phyloP scores from a whole-genome alignment of 306 rosid species.

The Acacia melanoxylon region DNA sequence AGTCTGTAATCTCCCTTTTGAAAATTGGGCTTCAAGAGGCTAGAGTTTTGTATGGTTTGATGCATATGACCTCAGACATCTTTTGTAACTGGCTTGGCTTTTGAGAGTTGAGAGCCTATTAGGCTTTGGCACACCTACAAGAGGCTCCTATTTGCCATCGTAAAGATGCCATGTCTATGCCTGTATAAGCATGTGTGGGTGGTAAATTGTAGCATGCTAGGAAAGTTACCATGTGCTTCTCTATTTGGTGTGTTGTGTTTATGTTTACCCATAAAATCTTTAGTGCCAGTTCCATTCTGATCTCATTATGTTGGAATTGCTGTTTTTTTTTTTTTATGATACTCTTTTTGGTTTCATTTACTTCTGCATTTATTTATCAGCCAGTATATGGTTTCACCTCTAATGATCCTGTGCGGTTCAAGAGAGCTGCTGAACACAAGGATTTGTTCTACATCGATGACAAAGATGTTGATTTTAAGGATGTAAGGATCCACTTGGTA shows the following conservation, averaged over 20 bases:
- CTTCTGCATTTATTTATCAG: constrained; percentile 49
- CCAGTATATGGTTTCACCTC: constrained; percentile 83
- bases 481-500: constrained; percentile 57
- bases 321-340: constrained; percentile 19
- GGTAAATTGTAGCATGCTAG: not conserved
- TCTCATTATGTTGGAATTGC: constrained; percentile 1
- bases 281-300: not conserved
- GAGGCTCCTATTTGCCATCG: not conserved
- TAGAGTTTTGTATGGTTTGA: not conserved
- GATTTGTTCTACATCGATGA: constrained; percentile 89
- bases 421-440: constrained; percentile 84
- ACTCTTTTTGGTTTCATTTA: constrained; percentile 29
- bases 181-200: constrained; percentile 23
- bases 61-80: not conserved
- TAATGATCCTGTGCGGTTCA: constrained; percentile 72
- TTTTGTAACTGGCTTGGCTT: not conserved
- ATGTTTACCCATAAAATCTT: not conserved
- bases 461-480: constrained; percentile 88
- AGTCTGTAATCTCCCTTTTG: not conserved
- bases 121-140: not conserved
- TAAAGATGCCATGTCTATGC: constrained; percentile 4
- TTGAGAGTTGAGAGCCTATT: not conserved
- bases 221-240: constrained; percentile 5
- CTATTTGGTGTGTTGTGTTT: not conserved
- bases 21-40: not conserved